Percentiles rank a stretch among this genome's conserved stretches.
These are phyloP conservation scores for Colletotrichum neosansevieriae DNA, from an alignment of 2,329 filamentous ascomycete species.

Conservation along the genomic window DNA sequence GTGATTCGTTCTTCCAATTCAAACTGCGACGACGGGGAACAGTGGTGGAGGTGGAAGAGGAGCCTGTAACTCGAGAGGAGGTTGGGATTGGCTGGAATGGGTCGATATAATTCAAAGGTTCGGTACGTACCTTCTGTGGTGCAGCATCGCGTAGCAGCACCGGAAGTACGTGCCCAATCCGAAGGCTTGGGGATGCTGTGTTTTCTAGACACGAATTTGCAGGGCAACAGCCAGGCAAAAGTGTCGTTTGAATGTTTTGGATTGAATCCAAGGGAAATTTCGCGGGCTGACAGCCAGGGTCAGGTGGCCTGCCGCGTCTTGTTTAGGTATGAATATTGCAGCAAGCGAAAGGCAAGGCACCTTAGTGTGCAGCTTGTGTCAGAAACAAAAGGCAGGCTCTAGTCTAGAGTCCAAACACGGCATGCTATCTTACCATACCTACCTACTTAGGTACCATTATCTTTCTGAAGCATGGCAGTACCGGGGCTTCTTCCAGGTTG, in stretches of 20 bases:
- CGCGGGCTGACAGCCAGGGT: too few species aligned
- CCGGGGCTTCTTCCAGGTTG: constrained; percentile 26
- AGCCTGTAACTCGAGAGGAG: constrained; percentile 33
- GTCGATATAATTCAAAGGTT: constrained; percentile 4
- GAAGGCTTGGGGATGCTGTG: too few species aligned
- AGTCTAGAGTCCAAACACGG: not conserved
- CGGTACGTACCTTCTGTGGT: constrained; percentile 19
- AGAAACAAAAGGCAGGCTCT: too few species aligned
- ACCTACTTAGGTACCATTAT: not conserved
- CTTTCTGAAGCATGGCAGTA: constrained; percentile 38
- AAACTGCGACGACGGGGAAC: constrained; percentile 34
- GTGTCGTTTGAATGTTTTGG: too few species aligned
- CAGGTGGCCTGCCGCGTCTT: constrained; percentile 9
- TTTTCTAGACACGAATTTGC: too few species aligned
- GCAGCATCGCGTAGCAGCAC: constrained; percentile 11
- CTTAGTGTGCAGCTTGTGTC: too few species aligned
- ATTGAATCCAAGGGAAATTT: too few species aligned
- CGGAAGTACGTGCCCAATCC: not conserved
- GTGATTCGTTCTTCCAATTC: constrained; percentile 35
- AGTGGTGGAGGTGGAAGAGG: constrained; percentile 21
- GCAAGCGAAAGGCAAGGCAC: not conserved
- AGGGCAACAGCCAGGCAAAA: too few species aligned
- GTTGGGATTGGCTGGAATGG: constrained; percentile 36
- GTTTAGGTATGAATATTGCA: too few species aligned
- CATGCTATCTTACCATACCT: constrained; percentile 18